Evolutionary conservation across 139 green algal species (phyloP), one percentile per base, ranked within the genome.

Genomic region (Parachlorella kessleri): DNA sequence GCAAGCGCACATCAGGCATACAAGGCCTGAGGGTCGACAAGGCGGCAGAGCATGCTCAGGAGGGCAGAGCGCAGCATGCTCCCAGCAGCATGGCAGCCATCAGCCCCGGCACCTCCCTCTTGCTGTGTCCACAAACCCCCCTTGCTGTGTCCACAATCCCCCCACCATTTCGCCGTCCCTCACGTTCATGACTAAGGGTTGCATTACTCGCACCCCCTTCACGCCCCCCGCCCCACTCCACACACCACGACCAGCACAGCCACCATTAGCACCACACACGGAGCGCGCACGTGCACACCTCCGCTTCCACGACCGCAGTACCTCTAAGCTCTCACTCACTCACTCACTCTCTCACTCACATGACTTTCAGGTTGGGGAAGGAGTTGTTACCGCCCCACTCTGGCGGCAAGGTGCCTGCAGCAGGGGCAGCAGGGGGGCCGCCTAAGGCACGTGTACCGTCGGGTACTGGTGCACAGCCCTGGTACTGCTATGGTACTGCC

Each of bases 291-390:
- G 59, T 7, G 6, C 21, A 9, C 26, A 68, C 6, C 14, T 9
- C 21, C n/a, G 32, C 21, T 18, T 9, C 14, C 32, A 10, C 21
- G 48, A 28, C 10, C 10, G 10, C 10, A 18, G 48, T 10, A 18
- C 10, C 18, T 10, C 48, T 18, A 18, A 59, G 48, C 48, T 10
- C 48, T 59, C 10, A 18, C 18, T 59, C 48, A 59, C 18, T 10
- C 48, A 18, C 48, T 18, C 10, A 10, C 10, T 18, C 18, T 10
- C 48, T 10, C 48, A 10, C 10, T 10, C 48, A 10, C 18, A 79
- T 59, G 21, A 53, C 66, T 38, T 72, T 79, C 8, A 79, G 64
- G 32, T 63, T n/a, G 0, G 69, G 77, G 40, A 82, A 82, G 54
- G 55, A 72, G 2, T 32, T 55, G 23, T 38, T 40, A 1, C 10